These are phyloP conservation scores for Cronartium ribicola DNA, from an alignment of 1,284 basidiomycete species.

Conservation along the genomic window DNA sequence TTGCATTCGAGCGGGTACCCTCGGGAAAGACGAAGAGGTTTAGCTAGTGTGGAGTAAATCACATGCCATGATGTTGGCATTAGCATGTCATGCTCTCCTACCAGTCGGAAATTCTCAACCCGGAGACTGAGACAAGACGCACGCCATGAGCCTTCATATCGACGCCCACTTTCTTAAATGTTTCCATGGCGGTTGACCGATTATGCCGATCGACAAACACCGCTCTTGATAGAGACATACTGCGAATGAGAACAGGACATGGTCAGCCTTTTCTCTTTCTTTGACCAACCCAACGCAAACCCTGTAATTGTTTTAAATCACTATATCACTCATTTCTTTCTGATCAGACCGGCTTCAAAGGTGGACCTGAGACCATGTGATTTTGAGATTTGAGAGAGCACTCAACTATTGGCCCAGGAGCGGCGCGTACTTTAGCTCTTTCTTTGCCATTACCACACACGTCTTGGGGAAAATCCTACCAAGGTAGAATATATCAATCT, in stretches of 20 bases:
- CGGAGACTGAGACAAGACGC: conserved; percentile 42
- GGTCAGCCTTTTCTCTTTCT: not conserved
- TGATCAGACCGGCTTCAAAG: too few species aligned
- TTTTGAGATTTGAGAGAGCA: not conserved
- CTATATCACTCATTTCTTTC: too few species aligned
- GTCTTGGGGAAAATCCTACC: conserved; percentile 79
- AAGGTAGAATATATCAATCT: conserved; percentile 57
- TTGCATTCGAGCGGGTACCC: conserved; percentile 74
- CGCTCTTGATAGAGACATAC: conserved; percentile 77
- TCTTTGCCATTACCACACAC: conserved; percentile 88
- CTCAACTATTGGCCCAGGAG: conserved; percentile 70
- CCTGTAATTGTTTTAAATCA: not conserved
- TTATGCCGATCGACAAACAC: conserved; percentile 90
- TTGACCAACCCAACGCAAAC: not conserved
- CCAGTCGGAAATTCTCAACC: too few species aligned
- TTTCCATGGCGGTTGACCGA: conserved; percentile 66
- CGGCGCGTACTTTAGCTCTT: conserved; percentile 79
- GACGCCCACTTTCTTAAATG: conserved; percentile 72
- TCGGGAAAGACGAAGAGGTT: conserved; percentile 90
- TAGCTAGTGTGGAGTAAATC: conserved; percentile 53
- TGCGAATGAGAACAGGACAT: not conserved
- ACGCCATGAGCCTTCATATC: conserved; percentile 68
- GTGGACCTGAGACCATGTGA: not conserved
- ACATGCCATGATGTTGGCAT: not conserved
- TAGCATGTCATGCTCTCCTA: too few species aligned